Conservation (phyloP, 306 rosid species). For the Styphnolobium japonicum region DNA sequence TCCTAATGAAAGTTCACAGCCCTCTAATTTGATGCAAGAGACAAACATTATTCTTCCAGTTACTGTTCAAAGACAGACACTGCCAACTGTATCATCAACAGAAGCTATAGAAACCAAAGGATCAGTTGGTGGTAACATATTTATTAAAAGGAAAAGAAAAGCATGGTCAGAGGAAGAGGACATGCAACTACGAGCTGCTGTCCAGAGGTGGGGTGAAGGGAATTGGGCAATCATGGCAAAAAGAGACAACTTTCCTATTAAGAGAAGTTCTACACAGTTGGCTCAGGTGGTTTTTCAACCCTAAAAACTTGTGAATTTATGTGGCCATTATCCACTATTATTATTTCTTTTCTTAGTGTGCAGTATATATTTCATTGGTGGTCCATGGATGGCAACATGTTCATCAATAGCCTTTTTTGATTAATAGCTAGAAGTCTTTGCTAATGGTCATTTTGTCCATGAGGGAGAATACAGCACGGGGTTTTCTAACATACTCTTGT, state of each 20-base stretch:
- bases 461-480: background rate
- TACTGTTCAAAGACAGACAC: constrained; percentile 53
- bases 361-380: background rate
- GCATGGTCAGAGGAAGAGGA: constrained; percentile 85
- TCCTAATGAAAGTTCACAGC: constrained; percentile 34
- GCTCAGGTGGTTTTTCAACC: constrained; percentile 55
- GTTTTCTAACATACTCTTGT: background rate
- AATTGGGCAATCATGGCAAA: constrained; percentile 63
- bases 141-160: constrained; percentile 55
- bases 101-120: constrained; percentile 39
- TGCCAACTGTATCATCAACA: constrained; percentile 27
- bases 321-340: background rate
- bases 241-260: constrained; percentile 47
- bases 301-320: background rate
- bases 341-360: background rate
- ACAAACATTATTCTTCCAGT: constrained; percentile 54
- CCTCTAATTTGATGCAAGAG: constrained; percentile 40
- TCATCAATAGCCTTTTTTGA: background rate
- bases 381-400: background rate
- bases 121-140: constrained; percentile 10
- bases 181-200: constrained; percentile 53
- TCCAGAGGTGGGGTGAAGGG: constrained; percentile 69
- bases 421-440: background rate
- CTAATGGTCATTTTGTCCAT: background rate
- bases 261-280: constrained; percentile 59